Evolutionary conservation across 164 flowering plant species (phyloP).

Genomic region (Brasenia schreberi): DNA sequence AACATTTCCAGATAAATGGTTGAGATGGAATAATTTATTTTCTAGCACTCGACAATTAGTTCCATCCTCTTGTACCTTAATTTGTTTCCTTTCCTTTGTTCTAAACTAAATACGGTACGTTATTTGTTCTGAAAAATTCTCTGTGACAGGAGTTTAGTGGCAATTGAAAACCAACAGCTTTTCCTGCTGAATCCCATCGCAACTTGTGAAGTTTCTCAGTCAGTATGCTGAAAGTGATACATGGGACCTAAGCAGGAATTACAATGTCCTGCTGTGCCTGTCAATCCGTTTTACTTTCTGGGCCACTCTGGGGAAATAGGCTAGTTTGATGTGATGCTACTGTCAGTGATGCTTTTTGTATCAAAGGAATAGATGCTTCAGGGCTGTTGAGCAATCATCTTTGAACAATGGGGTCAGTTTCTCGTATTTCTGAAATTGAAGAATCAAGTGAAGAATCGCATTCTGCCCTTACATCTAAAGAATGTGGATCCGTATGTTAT

Average conservation of each 20-base stretch:
- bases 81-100: not conserved
- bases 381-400: not conserved
- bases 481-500: slow-evolving; percentile 9
- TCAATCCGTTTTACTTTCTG: not conserved
- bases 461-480: slow-evolving; percentile 11
- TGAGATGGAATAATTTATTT: too few species aligned
- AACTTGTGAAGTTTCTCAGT: not conserved
- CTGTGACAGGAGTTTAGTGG: not conserved
- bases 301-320: not conserved
- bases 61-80: too few species aligned
- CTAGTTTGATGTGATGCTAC: not conserved
- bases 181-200: not conserved
- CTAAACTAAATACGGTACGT: too few species aligned
- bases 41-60: too few species aligned
- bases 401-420: slow-evolving; percentile 20
- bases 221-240: not conserved
- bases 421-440: slow-evolving; percentile 48
- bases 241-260: not conserved
- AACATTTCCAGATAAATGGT: too few species aligned
- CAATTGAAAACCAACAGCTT: not conserved
- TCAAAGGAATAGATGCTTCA: not conserved
- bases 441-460: slow-evolving; percentile 35
- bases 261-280: too few species aligned
- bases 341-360: not conserved
- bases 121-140: not conserved